Conservation (phyloP, 2,329 filamentous ascomycete genomes). For the Fusarium bactridioides region DNA sequence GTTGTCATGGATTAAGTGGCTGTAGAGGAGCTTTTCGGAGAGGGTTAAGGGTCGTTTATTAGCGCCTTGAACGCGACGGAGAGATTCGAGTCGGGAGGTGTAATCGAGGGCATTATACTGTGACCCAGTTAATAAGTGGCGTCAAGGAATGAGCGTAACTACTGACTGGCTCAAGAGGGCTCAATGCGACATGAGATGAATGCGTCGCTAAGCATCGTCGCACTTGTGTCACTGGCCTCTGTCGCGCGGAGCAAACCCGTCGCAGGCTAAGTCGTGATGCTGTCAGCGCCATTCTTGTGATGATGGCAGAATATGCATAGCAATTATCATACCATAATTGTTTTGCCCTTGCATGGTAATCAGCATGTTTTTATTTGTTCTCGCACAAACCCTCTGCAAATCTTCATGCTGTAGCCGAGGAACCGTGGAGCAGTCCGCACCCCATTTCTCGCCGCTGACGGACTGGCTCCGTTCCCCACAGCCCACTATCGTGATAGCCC, state of each 20-base stretch:
- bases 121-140: rapidly evolving
- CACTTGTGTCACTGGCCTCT: not conserved
- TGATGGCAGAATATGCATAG: not conserved
- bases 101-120: conserved; percentile 35
- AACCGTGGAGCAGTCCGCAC: not conserved
- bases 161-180: conserved; percentile 33
- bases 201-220: not conserved
- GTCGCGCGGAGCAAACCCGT: not conserved
- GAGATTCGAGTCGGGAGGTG: conserved; percentile 9
- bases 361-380: not conserved
- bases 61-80: conserved; percentile 18
- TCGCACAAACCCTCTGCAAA: no score
- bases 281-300: not conserved
- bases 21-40: conserved; percentile 51
- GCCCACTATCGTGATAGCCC: not conserved
- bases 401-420: not conserved
- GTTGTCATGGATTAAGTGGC: conserved; percentile 44
- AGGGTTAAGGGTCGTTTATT: conserved; percentile 44
- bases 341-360: not conserved
- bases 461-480: conserved; percentile 1
- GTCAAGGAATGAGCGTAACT: rapidly evolving
- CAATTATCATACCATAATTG: rapidly evolving
- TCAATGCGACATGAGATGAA: conserved; percentile 24
- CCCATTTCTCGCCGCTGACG: not conserved
- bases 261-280: not conserved